These are phyloP conservation scores for Clonostachys solani DNA, from an alignment of 2,329 filamentous ascomycete species.

Conservation along the genomic window DNA sequence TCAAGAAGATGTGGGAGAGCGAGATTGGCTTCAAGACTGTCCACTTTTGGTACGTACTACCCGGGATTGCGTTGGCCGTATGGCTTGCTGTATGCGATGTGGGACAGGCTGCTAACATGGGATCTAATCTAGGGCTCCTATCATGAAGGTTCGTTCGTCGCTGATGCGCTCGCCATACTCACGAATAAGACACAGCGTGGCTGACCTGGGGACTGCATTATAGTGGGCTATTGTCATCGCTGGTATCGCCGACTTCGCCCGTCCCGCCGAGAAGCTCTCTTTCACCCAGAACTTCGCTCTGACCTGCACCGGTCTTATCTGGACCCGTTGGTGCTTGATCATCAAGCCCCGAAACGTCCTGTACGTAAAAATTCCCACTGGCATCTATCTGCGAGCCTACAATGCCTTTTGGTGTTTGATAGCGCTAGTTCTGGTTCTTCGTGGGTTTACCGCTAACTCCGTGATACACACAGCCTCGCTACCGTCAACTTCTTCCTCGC, in stretches of 20 bases:
- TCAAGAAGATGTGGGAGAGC: conserved; percentile 80
- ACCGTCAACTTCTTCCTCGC: conserved; percentile 98
- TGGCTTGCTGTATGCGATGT: not conserved
- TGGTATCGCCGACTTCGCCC: conserved; percentile 85
- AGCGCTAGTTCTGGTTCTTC: not conserved
- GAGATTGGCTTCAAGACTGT: conserved; percentile 86
- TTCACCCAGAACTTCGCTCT: conserved; percentile 89
- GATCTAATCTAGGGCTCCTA: conserved; percentile 66
- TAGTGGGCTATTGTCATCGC: conserved; percentile 91
- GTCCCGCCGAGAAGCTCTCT: conserved; percentile 88
- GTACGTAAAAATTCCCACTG: conserved; percentile 38
- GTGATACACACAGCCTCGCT: conserved; percentile 57
- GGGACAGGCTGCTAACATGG: conserved; percentile 11
- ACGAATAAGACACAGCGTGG: not conserved
- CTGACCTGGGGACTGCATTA: not conserved
- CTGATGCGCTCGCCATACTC: not conserved
- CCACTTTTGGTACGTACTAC: conserved; percentile 81
- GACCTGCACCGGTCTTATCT: conserved; percentile 88
- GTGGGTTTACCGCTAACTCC: too few relatives aligned
- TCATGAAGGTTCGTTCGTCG: conserved; percentile 69
- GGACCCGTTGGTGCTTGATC: conserved; percentile 98
- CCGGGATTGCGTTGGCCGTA: not conserved
- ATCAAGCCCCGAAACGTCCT: conserved; percentile 93
- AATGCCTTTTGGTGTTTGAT: not conserved
- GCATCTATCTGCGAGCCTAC: not conserved